Evolutionary conservation across 2,329 filamentous ascomycete species (phyloP), one percentile per base, ranked within the genome.

Genomic region (Colletotrichum viniferum): DNA sequence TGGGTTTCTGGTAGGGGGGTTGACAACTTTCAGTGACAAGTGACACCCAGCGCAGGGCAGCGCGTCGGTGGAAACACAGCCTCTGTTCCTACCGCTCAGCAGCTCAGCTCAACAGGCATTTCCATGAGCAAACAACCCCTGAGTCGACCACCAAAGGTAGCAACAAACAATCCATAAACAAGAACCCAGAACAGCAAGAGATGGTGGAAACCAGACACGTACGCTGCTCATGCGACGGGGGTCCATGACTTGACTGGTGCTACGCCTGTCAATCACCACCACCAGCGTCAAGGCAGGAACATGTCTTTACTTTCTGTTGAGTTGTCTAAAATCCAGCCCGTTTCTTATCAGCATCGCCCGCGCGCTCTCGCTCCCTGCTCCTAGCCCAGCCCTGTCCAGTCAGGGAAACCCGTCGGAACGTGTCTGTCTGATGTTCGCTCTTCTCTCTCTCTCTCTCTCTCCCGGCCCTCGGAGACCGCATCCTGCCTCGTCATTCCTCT

Each of bases 51-150:
- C 43, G 43, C 36, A 56, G 43, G 48, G 38, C 21, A 21, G 34
- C 24, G 1, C n/a, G 7, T 4, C 43, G 43, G 18, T 21, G n/a
- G 43, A 21, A 48, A 48, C 43, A 21, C 43, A n/a, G 43, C 43
- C 43, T 48, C 55, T 38, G 32, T 28, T 32, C 67, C 62, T 56
- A 69, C 66, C 66, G n/a, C 28, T 58, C n/a, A 70, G 36, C 68
- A 63, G 24, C 73, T 67, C 69, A 74, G 73, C 73, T 72, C 68
- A 72, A 74, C 73, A 72, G 36, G 69, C 73, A 72, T 74, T 21
- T 14, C 21, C 21, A 62, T 30, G 48, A 64, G 60, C 60, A 34
- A 36, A 26, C 21, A 56, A 48, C 67, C 62, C 69, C 56, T 63
- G 73, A 43, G 7, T 26, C 34, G 16, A 32, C 16, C 30, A 9